phyloP scores from a whole-genome alignment of 805 yeast species.

The Spathaspora girioi region DNA sequence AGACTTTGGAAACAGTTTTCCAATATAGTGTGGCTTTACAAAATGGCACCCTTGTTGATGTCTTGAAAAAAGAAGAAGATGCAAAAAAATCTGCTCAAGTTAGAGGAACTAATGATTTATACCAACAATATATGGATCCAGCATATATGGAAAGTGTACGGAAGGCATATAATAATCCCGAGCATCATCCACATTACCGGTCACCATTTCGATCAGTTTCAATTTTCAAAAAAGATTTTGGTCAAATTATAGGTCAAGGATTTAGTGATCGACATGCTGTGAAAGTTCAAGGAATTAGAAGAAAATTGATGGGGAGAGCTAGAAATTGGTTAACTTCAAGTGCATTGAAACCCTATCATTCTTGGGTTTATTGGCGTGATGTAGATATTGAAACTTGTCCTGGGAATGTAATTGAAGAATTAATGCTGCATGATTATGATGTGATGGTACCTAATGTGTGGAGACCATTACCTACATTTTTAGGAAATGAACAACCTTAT shows the following conservation, averaged over 20 bases:
- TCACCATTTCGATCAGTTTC: conserved; percentile 76
- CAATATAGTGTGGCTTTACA: conserved; percentile 67
- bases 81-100: conserved; percentile 29
- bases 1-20: conserved; percentile 60
- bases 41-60: conserved; percentile 56
- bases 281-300: conserved; percentile 78
- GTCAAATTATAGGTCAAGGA: conserved; percentile 82
- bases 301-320: conserved; percentile 84
- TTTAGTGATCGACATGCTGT: conserved; percentile 82
- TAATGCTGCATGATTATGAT: conserved; percentile 68
- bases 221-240: conserved; percentile 78
- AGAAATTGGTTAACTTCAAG: conserved; percentile 77
- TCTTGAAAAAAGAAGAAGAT: conserved; percentile 42
- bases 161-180: conserved; percentile 60
- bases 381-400: conserved; percentile 83
- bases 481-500: conserved; percentile 90
- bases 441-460: conserved; percentile 87
- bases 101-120: conserved; percentile 58
- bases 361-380: conserved; percentile 92
- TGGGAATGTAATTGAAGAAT: conserved; percentile 66
- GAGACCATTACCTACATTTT: conserved; percentile 93
- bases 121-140: conserved; percentile 66
- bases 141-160: conserved; percentile 54
- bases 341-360: conserved; percentile 77
- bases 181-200: conserved; percentile 55